Evolutionary conservation across 2,329 filamentous ascomycete species (phyloP).

Genomic region (Talaromyces pinophilus): DNA sequence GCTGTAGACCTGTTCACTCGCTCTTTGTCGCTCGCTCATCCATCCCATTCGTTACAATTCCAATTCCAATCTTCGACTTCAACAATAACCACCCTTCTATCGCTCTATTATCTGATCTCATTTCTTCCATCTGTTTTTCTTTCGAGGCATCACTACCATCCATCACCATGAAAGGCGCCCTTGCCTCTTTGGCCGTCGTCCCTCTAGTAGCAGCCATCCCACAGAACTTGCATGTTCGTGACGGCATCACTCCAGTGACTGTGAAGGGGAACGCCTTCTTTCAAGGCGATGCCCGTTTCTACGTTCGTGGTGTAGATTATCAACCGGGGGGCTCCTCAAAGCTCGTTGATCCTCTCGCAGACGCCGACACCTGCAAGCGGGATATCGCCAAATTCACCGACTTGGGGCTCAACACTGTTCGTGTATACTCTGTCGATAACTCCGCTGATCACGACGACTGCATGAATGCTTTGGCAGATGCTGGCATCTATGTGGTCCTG

Average conservation of each 20-base stretch:
- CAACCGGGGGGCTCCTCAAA: constrained; percentile 66
- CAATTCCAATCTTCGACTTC: background rate
- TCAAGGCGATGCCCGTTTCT: constrained; percentile 60
- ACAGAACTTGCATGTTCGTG: constrained; percentile 40
- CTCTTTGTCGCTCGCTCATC: constrained; percentile 7
- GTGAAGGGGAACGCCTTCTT: constrained; percentile 69
- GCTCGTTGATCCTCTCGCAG: constrained; percentile 72
- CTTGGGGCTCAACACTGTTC: constrained; percentile 85
- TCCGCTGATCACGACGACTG: constrained; percentile 76
- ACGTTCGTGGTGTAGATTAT: constrained; percentile 61
- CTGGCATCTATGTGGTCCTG: constrained; percentile 87
- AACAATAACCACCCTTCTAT: background rate
- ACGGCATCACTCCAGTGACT: constrained; percentile 56
- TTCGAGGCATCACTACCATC: background rate
- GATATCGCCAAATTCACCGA: constrained; percentile 81
- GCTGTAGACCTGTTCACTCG: background rate
- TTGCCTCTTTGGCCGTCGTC: constrained; percentile 47
- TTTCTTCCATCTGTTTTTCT: background rate
- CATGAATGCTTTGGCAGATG: constrained; percentile 77
- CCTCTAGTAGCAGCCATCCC: constrained; percentile 50
- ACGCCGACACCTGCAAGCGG: constrained; percentile 68
- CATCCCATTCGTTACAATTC: background rate
- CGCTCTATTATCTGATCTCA: background rate
- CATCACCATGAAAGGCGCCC: constrained; percentile 56
- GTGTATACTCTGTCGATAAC: constrained; percentile 93